phyloP scores from a whole-genome alignment of 2,329 filamentous ascomycete species.

The Clarireedia paspali region DNA sequence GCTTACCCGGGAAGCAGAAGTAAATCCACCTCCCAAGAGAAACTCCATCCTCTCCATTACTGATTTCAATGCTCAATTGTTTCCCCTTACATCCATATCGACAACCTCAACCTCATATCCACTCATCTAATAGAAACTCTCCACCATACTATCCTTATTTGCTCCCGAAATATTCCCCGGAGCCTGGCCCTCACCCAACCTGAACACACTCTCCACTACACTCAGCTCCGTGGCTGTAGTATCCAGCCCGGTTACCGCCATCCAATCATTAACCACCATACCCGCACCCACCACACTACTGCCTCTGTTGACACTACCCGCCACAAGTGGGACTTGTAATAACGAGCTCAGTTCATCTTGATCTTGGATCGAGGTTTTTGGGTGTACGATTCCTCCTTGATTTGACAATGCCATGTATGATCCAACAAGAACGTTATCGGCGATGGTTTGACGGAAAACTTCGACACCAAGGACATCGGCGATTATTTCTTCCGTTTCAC shows the following conservation, averaged over 20 bases:
- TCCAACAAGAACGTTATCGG: conserved; percentile 93
- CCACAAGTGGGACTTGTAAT: conserved; percentile 91
- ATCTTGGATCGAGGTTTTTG: conserved; percentile 93
- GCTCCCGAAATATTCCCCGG: conserved; percentile 71
- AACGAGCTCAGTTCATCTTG: conserved; percentile 94
- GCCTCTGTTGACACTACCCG: conserved; percentile 87
- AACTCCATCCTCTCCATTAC: background rate
- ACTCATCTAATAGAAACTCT: conserved; percentile 80
- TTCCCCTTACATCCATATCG: background rate
- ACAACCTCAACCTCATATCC: conserved; percentile 21
- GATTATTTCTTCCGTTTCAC: conserved; percentile 97
- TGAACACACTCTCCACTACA: conserved; percentile 93
- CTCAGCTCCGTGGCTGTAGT: conserved; percentile 96
- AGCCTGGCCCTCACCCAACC: conserved; percentile 78
- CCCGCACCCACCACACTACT: conserved; percentile 92
- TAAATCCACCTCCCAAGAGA: background rate
- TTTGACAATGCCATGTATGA: conserved; percentile 96
- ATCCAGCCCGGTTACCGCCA: conserved; percentile 87
- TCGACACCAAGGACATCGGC: conserved; percentile 87
- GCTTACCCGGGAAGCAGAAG: background rate
- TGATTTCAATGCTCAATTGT: background rate
- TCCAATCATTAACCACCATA: conserved; percentile 97
- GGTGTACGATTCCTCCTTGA: conserved; percentile 92
- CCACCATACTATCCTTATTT: conserved; percentile 97
- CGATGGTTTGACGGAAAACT: conserved; percentile 89